phyloP scores from a whole-genome alignment of 768 basidiomycete genomes.

The Lentinula lateritia region DNA sequence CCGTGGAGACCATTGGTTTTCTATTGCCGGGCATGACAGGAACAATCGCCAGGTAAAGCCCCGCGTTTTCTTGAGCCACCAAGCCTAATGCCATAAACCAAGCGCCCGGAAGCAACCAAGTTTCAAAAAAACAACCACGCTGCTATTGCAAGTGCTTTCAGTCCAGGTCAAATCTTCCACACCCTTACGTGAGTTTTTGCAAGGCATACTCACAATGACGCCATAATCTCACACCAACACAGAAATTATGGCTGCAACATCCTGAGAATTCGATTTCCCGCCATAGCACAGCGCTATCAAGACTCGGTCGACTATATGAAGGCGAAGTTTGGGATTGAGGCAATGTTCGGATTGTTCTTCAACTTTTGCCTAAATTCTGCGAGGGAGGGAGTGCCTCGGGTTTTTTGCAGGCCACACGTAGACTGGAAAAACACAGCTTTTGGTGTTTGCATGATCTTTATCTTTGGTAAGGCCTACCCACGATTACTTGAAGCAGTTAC shows the following conservation, averaged over 20 bases:
- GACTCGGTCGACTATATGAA: neutral
- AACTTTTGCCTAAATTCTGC: conserved; percentile 21
- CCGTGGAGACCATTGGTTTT: neutral
- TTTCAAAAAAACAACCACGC: neutral
- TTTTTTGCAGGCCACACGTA: too few species aligned
- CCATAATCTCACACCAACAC: neutral
- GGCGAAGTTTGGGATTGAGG: conserved; percentile 10
- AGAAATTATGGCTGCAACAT: neutral
- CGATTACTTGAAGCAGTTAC: neutral
- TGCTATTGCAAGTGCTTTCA: neutral
- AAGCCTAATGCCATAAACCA: neutral
- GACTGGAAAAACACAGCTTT: conserved; percentile 16
- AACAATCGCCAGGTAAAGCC: neutral
- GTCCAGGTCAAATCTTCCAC: neutral
- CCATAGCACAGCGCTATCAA: neutral
- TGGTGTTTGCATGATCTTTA: conserved; percentile 20
- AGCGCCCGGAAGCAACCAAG: neutral
- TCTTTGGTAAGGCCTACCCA: conserved; percentile 11
- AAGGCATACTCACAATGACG: neutral
- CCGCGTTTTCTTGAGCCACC: too few species aligned
- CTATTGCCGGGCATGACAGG: neutral
- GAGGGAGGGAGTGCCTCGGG: too few species aligned
- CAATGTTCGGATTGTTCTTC: conserved; percentile 19
- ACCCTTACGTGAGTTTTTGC: neutral
- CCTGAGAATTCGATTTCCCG: neutral